Base-by-base conservation (phyloP, 2,329 filamentous ascomycete species). In the Shiraia sp. region DNA sequence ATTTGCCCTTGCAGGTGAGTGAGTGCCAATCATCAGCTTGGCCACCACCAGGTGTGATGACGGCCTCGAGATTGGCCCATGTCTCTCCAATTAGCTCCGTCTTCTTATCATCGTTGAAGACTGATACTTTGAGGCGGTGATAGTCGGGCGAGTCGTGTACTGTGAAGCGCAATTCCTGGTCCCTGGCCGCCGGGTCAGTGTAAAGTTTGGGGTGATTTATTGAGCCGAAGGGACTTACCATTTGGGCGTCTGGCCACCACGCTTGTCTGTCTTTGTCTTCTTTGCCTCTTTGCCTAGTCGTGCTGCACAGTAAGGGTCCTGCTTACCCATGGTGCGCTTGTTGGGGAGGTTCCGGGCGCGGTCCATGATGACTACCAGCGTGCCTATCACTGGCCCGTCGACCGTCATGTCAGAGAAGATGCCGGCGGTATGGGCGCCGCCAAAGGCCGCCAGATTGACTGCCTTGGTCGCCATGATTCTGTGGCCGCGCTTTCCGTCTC, bases 81-180 rank as follows among this genome's bases (percentile, higher is more conserved):
- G 88, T 85, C 71, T 99, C 93, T 53, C 93, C 93, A 59, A 99
- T 96, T 52, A 99, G 72, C 55, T 99, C 93, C 0, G 92, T 97
- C 75, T 87, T 95, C 75, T 96, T 97, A 72, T 99, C 93, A 62
- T 99, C 93, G 66, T 96, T 96, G 75, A 99, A 99, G 5, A 97
- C 82, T 2, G 92, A 96, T 12, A 97, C 79, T 68, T 99, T 99
- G 42, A 99, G 79, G 66, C 91, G 89, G 72, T 90, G 90, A 75
- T 99, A 99, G 72, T 99, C 93, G 13, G 90, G 86, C 12, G 90
- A 96, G 63, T 97, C 91, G 78, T 96, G 92, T 12, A 99, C 93
- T 31, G 83, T 89, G 66, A 97, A 99, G 48, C 93, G 89, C 31
- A 99, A 81, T 70, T 99, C 93, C 72, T 97, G 90, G 69, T 99